Percentiles rank a stretch among this genome's conserved stretches.
Evolutionary conservation across 768 basidiomycete species (phyloP).

Genomic region (Boletus sensibilis): DNA sequence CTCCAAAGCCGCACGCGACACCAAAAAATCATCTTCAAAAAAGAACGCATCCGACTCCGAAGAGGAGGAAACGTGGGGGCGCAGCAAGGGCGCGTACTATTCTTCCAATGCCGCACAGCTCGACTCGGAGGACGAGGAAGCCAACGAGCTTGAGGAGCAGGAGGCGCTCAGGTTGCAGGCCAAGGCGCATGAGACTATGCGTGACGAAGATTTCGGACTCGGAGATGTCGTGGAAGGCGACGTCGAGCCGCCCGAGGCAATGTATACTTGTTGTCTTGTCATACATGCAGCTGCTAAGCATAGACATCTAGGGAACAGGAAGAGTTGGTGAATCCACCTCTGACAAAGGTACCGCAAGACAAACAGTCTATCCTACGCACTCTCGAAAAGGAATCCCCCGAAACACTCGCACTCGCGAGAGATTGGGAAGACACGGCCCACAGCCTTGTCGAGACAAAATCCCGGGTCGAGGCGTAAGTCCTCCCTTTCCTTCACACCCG

Average conservation of each 20-base stretch:
- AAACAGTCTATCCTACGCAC: conserved; percentile 59
- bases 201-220: conserved; percentile 83
- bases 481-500: neutral
- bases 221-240: conserved; percentile 51
- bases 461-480: conserved; percentile 55
- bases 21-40: conserved; percentile 10
- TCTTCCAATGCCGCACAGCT: conserved; percentile 78
- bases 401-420: conserved; percentile 74
- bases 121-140: conserved; percentile 88
- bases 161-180: conserved; percentile 79
- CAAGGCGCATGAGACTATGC: conserved; percentile 69
- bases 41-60: conserved; percentile 24
- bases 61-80: conserved; percentile 76
- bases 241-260: conserved; percentile 25
- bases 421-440: conserved; percentile 78
- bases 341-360: conserved; percentile 46
- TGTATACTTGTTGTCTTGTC: conserved; percentile 22
- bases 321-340: neutral
- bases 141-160: conserved; percentile 81
- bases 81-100: conserved; percentile 78
- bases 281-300: conserved; percentile 4
- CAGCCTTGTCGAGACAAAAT: conserved; percentile 50
- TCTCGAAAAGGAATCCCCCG: conserved; percentile 74
- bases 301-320: conserved; percentile 15
- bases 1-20: conserved; percentile 10